phyloP scores from a whole-genome alignment of 2,329 filamentous ascomycete genomes.

The Chrysoporthe cubensis region DNA sequence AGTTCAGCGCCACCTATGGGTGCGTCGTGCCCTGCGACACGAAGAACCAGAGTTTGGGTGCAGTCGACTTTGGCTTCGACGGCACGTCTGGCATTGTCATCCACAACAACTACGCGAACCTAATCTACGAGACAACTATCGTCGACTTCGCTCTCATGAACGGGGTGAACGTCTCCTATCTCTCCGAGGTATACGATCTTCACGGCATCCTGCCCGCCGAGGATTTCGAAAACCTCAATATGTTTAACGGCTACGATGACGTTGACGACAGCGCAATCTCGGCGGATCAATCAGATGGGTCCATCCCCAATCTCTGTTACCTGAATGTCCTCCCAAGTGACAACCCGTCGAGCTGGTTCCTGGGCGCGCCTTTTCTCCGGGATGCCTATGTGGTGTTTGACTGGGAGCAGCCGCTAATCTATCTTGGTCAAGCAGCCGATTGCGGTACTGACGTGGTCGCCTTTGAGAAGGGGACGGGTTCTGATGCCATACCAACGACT shows the following conservation, averaged over 20 bases:
- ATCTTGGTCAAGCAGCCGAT: background rate
- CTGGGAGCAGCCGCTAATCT: background rate
- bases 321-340: background rate
- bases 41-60: background rate
- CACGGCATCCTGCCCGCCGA: background rate
- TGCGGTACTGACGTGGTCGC: background rate
- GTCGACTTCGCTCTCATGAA: background rate
- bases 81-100: background rate
- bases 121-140: background rate
- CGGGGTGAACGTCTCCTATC: background rate
- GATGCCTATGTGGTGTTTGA: slow-evolving; percentile 4
- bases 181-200: background rate
- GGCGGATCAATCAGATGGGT: background rate
- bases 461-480: background rate
- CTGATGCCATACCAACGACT: background rate
- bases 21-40: background rate
- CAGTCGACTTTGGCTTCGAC: background rate
- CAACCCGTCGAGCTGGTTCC: background rate
- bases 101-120: background rate
- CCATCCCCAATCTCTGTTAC: slow-evolving; percentile 1
- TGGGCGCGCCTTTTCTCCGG: background rate
- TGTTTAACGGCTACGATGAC: background rate
- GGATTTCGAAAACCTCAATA: background rate
- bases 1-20: background rate
- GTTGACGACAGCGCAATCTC: background rate